Percentiles rank a stretch among this genome's conserved stretches.
Conservation (phyloP, 148 eudicot genomes). For the Gaultheria prostrata region DNA sequence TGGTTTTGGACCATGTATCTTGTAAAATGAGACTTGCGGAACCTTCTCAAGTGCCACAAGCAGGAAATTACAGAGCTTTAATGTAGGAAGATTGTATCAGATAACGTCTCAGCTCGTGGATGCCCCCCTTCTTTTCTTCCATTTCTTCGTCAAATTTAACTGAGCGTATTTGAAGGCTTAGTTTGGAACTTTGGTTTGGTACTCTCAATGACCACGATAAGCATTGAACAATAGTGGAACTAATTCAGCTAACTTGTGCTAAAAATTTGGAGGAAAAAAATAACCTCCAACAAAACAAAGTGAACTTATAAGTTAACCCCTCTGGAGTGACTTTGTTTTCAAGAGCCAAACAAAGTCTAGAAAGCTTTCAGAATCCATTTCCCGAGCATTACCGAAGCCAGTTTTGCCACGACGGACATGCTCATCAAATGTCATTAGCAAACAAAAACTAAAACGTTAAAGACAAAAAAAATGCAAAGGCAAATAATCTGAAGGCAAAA, state of each 20-base stretch:
- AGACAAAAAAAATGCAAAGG: background rate
- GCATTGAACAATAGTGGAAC: background rate
- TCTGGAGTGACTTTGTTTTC: conserved; percentile 97
- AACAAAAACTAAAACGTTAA: background rate
- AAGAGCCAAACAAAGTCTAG: conserved; percentile 88
- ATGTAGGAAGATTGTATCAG: conserved; percentile 89
- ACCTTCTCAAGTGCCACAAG: conserved; percentile 46
- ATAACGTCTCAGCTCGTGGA: conserved; percentile 59
- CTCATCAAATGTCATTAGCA: conserved; percentile 76
- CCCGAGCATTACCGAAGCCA: conserved; percentile 76
- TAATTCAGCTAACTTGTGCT: background rate
- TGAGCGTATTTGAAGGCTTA: background rate
- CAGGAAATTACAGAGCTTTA: conserved; percentile 59
- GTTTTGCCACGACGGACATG: conserved; percentile 89
- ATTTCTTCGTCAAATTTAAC: too few species aligned
- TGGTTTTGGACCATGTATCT: conserved; percentile 39
- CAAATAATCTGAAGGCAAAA: background rate
- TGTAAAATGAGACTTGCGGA: conserved; percentile 55
- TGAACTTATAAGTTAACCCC: conserved; percentile 51
- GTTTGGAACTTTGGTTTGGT: background rate
- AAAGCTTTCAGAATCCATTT: conserved; percentile 95
- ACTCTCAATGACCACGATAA: conserved; percentile 6
- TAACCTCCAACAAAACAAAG: background rate
- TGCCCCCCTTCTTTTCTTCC: conserved; percentile 49
- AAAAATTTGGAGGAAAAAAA: background rate